phyloP scores from a whole-genome alignment of 1,284 basidiomycete species.

The Trichosporon inkin region DNA sequence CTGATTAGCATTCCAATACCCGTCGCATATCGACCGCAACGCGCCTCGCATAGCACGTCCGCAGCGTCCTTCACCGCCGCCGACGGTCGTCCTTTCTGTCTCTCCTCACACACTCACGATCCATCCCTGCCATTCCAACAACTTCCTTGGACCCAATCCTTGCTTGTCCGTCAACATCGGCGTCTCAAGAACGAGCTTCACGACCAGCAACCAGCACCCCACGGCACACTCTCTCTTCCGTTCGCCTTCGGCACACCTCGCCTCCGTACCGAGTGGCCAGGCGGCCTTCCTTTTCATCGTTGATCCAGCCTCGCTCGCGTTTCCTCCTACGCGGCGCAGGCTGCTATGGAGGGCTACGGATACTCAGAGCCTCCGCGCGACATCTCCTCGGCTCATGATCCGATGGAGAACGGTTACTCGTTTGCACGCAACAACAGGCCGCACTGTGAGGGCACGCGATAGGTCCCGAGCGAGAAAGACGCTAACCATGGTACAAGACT shows the following conservation, averaged over 20 bases:
- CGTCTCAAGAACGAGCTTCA: no score
- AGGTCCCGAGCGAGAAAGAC: background rate
- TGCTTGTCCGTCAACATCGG: no score
- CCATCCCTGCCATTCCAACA: no score
- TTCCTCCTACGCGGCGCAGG: background rate
- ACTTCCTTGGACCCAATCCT: no score
- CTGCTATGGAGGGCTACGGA: constrained; percentile 2
- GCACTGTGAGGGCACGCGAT: background rate
- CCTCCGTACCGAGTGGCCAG: background rate
- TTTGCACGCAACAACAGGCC: constrained; percentile 6
- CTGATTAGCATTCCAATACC: no score
- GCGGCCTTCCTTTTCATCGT: background rate
- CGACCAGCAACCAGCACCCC: background rate
- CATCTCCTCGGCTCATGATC: background rate
- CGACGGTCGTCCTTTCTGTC: no score
- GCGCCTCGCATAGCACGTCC: no score
- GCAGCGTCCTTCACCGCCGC: no score
- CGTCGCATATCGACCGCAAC: no score
- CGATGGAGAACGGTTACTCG: background rate
- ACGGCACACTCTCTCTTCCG: background rate
- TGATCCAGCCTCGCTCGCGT: background rate
- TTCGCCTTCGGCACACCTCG: background rate
- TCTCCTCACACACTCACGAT: no score
- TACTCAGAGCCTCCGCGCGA: constrained; percentile 4
- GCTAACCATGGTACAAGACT: background rate